These are phyloP conservation scores for Nasturtium officinale DNA, from an alignment of 345 rosid species.

Conservation along the genomic window DNA sequence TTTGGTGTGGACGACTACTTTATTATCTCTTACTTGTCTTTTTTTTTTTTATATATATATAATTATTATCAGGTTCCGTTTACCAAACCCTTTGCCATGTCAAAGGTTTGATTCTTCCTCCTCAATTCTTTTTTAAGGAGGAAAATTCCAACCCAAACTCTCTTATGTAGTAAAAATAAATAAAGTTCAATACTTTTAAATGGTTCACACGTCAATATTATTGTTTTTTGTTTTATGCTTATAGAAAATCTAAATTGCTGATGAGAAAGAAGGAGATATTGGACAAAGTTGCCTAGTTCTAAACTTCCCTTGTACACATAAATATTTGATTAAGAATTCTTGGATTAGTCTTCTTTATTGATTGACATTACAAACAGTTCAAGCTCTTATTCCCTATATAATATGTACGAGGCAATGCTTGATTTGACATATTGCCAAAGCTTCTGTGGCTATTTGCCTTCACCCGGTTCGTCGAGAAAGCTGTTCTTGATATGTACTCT, in stretches of 20 bases:
- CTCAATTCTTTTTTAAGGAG: not conserved
- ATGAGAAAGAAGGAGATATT: not conserved
- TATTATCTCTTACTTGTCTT: conserved; percentile 9
- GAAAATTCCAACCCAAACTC: conserved; percentile 21
- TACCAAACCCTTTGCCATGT: not conserved
- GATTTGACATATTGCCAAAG: not conserved
- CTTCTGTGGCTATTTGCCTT: not conserved
- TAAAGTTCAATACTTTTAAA: not conserved
- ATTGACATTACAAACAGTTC: not conserved
- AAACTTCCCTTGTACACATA: too few relatives aligned
- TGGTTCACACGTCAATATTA: not conserved
- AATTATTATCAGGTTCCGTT: conserved; percentile 1
- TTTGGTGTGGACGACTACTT: too few relatives aligned
- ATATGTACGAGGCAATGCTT: not conserved
- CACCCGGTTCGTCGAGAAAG: conserved; percentile 34
- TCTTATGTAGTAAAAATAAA: not conserved
- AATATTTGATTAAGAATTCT: too few relatives aligned
- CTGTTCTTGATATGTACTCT: conserved; percentile 60
- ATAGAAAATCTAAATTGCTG: not conserved
- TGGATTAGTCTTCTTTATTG: not conserved
- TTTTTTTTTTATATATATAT: too few relatives aligned
- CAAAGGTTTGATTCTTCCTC: conserved; percentile 26
- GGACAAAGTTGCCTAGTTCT: not conserved
- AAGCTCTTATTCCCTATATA: conserved; percentile 32
- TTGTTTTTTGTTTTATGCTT: not conserved